A percentile compares a stretch with the other conserved stretches of the same genome.
These are phyloP conservation scores for Heliosperma pusillum DNA, from an alignment of 148 eudicot species.

Conservation along the genomic window DNA sequence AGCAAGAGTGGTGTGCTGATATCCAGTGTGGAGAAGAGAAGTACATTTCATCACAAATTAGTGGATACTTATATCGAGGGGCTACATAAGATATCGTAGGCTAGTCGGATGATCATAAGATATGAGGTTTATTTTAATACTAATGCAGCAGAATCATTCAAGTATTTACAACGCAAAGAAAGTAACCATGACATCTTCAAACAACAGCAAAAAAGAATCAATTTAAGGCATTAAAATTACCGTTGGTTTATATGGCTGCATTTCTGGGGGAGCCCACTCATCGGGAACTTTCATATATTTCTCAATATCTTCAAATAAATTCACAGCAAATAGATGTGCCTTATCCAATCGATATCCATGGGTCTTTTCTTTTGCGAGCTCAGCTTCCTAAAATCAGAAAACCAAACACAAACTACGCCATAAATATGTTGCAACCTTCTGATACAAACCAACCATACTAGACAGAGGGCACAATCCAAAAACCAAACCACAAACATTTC, in stretches of 20 bases:
- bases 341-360: conserved; percentile 68
- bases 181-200: neutral
- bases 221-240: conserved; percentile 37
- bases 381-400: conserved; percentile 63
- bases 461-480: neutral
- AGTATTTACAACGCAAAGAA: neutral
- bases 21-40: too few relatives aligned
- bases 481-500: neutral
- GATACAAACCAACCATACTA: neutral
- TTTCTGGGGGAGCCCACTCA: conserved; percentile 97
- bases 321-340: conserved; percentile 75
- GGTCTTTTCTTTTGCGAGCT: conserved; percentile 69
- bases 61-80: too few relatives aligned
- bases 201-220: neutral
- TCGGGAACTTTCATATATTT: conserved; percentile 84
- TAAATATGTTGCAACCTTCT: neutral
- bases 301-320: conserved; percentile 82
- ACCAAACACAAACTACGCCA: neutral
- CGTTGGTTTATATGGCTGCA: conserved; percentile 72
- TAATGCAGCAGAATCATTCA: neutral
- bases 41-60: too few relatives aligned
- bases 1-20: too few relatives aligned
- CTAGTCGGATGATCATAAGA: too few relatives aligned
- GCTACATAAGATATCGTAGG: too few relatives aligned
- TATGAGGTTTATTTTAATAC: neutral